A percentile compares a stretch with the other conserved stretches of the same genome.
Conservation (phyloP, 2,329 filamentous ascomycete species). For the Pseudogymnoascus pannorum region DNA sequence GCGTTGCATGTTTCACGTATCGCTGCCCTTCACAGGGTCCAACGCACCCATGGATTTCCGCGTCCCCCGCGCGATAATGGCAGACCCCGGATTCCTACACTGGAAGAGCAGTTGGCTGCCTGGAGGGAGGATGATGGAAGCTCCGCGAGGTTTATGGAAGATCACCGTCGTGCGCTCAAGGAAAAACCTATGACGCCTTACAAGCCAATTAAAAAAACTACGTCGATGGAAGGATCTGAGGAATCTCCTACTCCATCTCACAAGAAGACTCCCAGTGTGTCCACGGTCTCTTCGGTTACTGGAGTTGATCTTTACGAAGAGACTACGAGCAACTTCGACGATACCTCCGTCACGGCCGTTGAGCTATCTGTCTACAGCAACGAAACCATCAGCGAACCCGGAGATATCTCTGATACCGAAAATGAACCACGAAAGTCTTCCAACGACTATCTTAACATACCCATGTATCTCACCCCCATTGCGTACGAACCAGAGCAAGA, state of each 20-base stretch:
- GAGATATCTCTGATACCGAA: not conserved
- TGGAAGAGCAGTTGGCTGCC: not conserved
- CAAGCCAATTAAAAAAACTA: not conserved
- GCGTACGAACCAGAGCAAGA: not conserved
- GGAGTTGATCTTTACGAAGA: not conserved
- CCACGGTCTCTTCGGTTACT: not conserved
- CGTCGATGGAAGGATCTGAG: too few relatives aligned
- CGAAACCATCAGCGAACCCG: not conserved
- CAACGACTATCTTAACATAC: not conserved
- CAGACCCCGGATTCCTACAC: not conserved
- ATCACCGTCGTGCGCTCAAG: not conserved
- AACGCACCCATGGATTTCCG: not conserved
- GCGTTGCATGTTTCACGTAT: not conserved
- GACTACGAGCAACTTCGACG: not conserved
- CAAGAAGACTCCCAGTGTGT: not conserved
- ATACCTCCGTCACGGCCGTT: not conserved
- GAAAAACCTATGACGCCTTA: not conserved
- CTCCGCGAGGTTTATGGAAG: constrained; percentile 2
- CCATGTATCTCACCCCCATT: not conserved
- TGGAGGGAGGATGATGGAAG: not conserved
- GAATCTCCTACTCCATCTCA: too few relatives aligned
- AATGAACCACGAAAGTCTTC: not conserved
- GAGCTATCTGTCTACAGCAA: not conserved
- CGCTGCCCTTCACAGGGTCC: not conserved
- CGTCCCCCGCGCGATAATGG: not conserved